Evolutionary conservation across 805 yeast genomes (phyloP), one percentile per base, ranked within the genome.

Genomic region (Pichia nakasei): DNA sequence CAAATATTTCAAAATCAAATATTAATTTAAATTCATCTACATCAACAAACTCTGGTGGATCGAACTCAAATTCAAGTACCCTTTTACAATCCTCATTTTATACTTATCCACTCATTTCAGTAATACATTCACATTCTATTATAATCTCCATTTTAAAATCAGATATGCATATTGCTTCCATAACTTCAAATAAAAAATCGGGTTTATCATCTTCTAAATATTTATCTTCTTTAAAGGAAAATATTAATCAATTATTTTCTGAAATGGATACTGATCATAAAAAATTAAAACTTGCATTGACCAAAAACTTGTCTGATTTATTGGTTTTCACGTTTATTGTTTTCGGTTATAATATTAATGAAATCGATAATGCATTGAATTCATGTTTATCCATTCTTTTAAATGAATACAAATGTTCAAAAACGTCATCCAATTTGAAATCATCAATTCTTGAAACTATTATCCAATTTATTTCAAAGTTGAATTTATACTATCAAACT

Each of bases 301-400:
- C 67, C 1, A 63, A 57, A 41, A 59, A 59, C 36, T 27, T 63
- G 9, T 47, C 67, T 0, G 66, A 61, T 45, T 45, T 65, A 35
- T 46, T 65, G 11, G 58, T 59, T 12, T 65, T 58, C 52, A 54
- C 58, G 34, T 57, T 53, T 38, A 52, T 63, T 21, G 58, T 55
- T 20, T 54, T 57, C 43, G 65, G 64, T 21, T 44, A 56, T 33
- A 55, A 55, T 32, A 42, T 50, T 3, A 49, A 48, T 20, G 58
- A 63, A 29, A 43, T 51, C 13, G 56, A 55, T 8, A 43, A 38
- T 22, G 56, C 59, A 2, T 53, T 63, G 29, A 57, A 58, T 27
- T 50, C 44, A 29, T 50, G 55, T 6, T 33, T 63, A 17, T 51
- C 49, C 17, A 33, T 53, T 18, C n/a, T 64, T 0, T 41, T 39